Percentiles rank a stretch among this genome's conserved stretches.
Conservation (phyloP, 345 rosid genomes). For the Pseudoturritis turrita region DNA sequence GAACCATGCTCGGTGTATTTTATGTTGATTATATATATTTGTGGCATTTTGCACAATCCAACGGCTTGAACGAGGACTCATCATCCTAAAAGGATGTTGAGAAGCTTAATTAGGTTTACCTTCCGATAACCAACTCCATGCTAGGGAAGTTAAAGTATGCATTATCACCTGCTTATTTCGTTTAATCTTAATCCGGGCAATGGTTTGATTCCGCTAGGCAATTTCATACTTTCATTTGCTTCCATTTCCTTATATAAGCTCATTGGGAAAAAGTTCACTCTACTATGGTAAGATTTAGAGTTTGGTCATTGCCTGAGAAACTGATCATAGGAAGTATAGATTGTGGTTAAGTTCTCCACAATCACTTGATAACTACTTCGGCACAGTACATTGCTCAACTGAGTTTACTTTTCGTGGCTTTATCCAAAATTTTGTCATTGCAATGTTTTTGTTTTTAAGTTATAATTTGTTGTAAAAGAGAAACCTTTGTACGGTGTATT, state of each 20-base stretch:
- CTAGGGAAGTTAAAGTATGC: slow-evolving; percentile 1
- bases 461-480: background rate
- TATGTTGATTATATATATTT: slow-evolving; percentile 21
- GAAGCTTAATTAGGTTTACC: background rate
- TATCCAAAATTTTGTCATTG: background rate
- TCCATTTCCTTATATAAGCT: background rate
- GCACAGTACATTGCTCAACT: background rate
- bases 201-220: background rate
- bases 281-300: background rate
- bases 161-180: background rate
- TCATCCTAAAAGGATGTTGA: slow-evolving; percentile 19
- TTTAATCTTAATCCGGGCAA: background rate
- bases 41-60: slow-evolving; percentile 27
- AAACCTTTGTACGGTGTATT: background rate
- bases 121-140: background rate
- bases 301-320: background rate
- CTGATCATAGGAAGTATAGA: background rate
- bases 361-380: background rate
- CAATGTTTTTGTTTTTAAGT: background rate
- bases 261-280: background rate
- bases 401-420: background rate
- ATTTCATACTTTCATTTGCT: background rate
- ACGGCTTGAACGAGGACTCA: slow-evolving; percentile 17
- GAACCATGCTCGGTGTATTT: slow-evolving; percentile 30
- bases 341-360: background rate